Conservation (phyloP, 352 stramenopile species). For the Phytopythium cucurbitacearum region DNA sequence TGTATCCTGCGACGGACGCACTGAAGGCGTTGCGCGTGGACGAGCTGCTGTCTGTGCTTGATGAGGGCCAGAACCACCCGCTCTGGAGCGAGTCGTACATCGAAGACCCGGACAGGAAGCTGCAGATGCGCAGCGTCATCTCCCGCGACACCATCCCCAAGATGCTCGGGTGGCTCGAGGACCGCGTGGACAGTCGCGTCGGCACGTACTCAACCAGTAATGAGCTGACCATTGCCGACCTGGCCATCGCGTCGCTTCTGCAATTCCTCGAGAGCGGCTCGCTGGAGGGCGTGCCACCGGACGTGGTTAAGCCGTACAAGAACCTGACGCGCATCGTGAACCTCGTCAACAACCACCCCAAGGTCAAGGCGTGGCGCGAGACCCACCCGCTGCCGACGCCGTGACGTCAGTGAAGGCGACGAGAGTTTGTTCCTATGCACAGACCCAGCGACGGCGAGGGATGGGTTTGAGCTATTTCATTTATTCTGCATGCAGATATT, state of each 20-base stretch:
- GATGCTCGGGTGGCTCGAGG: constrained; percentile 34
- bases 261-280: constrained; percentile 29
- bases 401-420: not conserved
- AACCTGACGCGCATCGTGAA: constrained; percentile 28
- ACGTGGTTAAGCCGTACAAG: constrained; percentile 21
- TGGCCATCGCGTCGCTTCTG: constrained; percentile 45
- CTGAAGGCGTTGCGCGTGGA: constrained; percentile 27
- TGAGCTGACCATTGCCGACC: constrained; percentile 38
- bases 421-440: not conserved
- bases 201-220: constrained; percentile 21
- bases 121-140: constrained; percentile 16
- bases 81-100: constrained; percentile 25
- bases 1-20: constrained; percentile 34
- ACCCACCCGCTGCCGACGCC: constrained; percentile 5
- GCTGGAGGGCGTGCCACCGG: constrained; percentile 20
- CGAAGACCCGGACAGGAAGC: constrained; percentile 22
- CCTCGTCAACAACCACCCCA: constrained; percentile 25
- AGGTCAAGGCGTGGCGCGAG: constrained; percentile 35
- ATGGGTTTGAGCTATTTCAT: too few relatives aligned
- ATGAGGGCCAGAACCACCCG: constrained; percentile 32
- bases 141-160: constrained; percentile 28
- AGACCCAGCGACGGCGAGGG: too few relatives aligned
- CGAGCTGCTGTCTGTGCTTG: constrained; percentile 36
- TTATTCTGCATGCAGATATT: too few relatives aligned
- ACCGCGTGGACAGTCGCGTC: constrained; percentile 23